Evolutionary conservation across 805 yeast genomes (phyloP), one percentile per base, ranked within the genome.

Genomic region (Jamesozyma jinghongensis): DNA sequence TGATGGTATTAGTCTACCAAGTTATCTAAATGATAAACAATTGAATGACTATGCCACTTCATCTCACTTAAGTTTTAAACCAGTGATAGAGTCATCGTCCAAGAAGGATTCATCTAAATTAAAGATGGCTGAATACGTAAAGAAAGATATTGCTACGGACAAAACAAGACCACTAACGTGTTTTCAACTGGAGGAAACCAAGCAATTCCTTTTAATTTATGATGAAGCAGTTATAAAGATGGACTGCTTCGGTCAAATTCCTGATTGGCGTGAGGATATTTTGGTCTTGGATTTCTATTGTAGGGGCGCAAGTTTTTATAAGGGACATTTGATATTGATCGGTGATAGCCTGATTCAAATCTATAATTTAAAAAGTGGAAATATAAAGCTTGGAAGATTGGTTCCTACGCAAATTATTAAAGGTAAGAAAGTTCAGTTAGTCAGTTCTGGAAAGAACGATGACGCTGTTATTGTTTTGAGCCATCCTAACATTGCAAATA

Each of bases 331-430:
- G 41, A 55, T 78, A 6, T 57, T 81, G 4, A 70, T 77, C 22
- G 76, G 81, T 32, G 77, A 78, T 17, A 86, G 82, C 48, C 70
- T 79, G 36, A 67, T 84, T 7, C 94, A 85, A 53, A 68, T 85
- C 3, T 77, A 87, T 66, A 70, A 77, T 28, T 45, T 71, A 10
- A 68, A 63, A 40, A 40, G 50, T 3, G 19, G 43, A 11, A 38
- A 44, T 5, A 36, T 27, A 1, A 57, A 58, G 2, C 27, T 67
- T 40, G 47, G 56, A 19, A 55, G 57, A 29, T 49, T 67, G 18
- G 71, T 71, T 28, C 71, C 81, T 11, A 66, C 73, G 18, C 94
- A 85, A 56, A 80, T 84, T 4, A 69, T 85, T 32, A 72, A 78
- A 3, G 90, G 90, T 18, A 81, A 79, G 54, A 84, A 77, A 49